A percentile compares a stretch with the other conserved stretches of the same genome.
Evolutionary conservation across 306 rosid species (phyloP).

Genomic region (Psophocarpus tetragonolobus): DNA sequence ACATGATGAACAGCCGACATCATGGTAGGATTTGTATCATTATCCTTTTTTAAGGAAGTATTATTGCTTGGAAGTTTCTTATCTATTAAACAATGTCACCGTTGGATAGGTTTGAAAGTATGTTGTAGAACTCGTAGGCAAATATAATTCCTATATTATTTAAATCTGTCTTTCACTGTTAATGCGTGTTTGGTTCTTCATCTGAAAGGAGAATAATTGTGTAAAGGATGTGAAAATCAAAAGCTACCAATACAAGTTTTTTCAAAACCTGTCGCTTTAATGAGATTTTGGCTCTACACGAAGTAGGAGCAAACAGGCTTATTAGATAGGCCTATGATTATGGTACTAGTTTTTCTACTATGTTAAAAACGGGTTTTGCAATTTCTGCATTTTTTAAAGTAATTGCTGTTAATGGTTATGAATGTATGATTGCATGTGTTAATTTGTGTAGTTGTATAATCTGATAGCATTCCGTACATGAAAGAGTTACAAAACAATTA

Average conservation of each 20-base stretch:
- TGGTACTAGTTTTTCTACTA: not conserved
- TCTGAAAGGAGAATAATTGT: not conserved
- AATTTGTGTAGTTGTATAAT: not conserved
- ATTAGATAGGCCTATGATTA: not conserved
- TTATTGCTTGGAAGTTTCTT: not conserved
- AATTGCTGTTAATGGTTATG: not conserved
- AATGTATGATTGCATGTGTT: not conserved
- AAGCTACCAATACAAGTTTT: not conserved
- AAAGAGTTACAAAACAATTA: not conserved
- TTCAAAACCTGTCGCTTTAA: not conserved
- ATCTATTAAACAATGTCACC: not conserved
- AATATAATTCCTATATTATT: not conserved
- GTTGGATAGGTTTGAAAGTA: not conserved
- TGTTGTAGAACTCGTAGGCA: not conserved
- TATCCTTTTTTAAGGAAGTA: no score
- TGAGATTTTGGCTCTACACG: not conserved
- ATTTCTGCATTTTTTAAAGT: constrained; percentile 5
- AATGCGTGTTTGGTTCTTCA: not conserved
- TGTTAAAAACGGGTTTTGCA: not conserved
- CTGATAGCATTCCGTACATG: not conserved
- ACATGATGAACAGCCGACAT: not conserved
- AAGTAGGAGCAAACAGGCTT: not conserved
- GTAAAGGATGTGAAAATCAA: not conserved
- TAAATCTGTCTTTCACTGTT: not conserved
- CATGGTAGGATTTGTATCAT: not conserved